phyloP scores from a whole-genome alignment of 805 yeast genomes.

The Sugiyamaella boreocaroliniensis region DNA sequence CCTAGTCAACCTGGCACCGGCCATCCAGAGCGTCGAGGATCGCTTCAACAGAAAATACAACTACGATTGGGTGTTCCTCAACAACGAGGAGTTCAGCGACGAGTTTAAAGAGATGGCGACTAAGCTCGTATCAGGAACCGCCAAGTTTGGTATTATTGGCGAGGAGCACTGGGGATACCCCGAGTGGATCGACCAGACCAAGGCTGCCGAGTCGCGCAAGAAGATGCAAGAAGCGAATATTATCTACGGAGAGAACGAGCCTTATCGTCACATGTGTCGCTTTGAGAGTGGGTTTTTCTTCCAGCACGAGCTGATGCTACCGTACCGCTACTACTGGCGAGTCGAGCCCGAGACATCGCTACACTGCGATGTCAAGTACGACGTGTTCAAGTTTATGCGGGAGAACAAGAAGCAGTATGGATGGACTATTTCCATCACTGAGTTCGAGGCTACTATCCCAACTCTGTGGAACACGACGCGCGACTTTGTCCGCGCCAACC shows the following conservation, averaged over 20 bases:
- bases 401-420: slow-evolving; percentile 55
- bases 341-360: slow-evolving; percentile 64
- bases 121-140: slow-evolving; percentile 49
- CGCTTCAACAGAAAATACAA: slow-evolving; percentile 55
- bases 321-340: slow-evolving; percentile 70
- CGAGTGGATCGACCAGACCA: slow-evolving; percentile 48
- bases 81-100: slow-evolving; percentile 56
- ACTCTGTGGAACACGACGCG: slow-evolving; percentile 54
- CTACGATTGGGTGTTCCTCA: slow-evolving; percentile 76
- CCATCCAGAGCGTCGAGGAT: slow-evolving; percentile 58
- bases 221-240: slow-evolving; percentile 40
- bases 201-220: slow-evolving; percentile 41
- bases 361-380: slow-evolving; percentile 56
- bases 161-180: slow-evolving; percentile 67
- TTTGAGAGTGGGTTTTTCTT: slow-evolving; percentile 71
- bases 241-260: slow-evolving; percentile 51
- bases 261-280: slow-evolving; percentile 77
- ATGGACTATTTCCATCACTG: slow-evolving; percentile 59
- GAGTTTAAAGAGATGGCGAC: slow-evolving; percentile 47
- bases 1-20: slow-evolving; percentile 46
- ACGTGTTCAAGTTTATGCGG: slow-evolving; percentile 55
- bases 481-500: slow-evolving; percentile 39
- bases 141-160: slow-evolving; percentile 58
- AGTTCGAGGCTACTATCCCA: slow-evolving; percentile 54
- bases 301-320: slow-evolving; percentile 48